Base-by-base conservation (phyloP, 2,329 filamentous ascomycete genomes). In the Diaporthe sp. region DNA sequence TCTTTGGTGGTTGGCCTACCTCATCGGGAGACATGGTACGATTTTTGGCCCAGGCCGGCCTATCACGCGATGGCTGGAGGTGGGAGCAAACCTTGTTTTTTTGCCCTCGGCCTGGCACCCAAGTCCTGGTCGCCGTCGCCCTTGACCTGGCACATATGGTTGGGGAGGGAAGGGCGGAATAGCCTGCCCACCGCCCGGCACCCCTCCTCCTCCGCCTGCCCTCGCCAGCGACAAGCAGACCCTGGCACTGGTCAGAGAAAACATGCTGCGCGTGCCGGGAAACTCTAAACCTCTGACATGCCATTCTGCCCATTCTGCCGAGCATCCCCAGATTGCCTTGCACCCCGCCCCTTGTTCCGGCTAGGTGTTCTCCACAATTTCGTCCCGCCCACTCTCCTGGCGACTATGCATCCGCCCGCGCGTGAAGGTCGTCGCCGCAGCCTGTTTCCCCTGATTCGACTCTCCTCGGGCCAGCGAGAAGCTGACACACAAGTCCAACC, bases 251-350 rank as follows among this genome's bases (percentile, higher is more conserved):
- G 32, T 22, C 32, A 68, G 63, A 68, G 44, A 68, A n/a, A 53
- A 53, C 47, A 68, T n/a, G 32, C 32, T 53, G 63, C 47, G 44
- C 63, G 47, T 68, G 30, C 63, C 63, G 63, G 37, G 12, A 68
- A 68, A 68, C n/a, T 68, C 63, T 68, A 68, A 68, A 39, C 13
- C 30, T 19, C 47, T 53, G 63, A 39, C 63, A 53, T 53, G 47
- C 44, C 63, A 68, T 39, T 53, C 63, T 53, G 63, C 47, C 63
- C 61, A 37, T 66, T 66, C 61, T 66, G 61, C 61, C 63, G 47
- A 68, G 63, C 63, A 68, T 68, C 63, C 63, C 47, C 63, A 68
- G 63, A 68, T 53, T 53, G 63, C 32, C 63, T 22, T 68, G 44
- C n/a, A 44, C 61, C 63, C 63, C 47, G 47, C 63, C 63, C 63